Percentiles rank a stretch among this genome's conserved stretches.
phyloP scores from a whole-genome alignment of 768 basidiomycete species.

The Auricularia auricula-judae region DNA sequence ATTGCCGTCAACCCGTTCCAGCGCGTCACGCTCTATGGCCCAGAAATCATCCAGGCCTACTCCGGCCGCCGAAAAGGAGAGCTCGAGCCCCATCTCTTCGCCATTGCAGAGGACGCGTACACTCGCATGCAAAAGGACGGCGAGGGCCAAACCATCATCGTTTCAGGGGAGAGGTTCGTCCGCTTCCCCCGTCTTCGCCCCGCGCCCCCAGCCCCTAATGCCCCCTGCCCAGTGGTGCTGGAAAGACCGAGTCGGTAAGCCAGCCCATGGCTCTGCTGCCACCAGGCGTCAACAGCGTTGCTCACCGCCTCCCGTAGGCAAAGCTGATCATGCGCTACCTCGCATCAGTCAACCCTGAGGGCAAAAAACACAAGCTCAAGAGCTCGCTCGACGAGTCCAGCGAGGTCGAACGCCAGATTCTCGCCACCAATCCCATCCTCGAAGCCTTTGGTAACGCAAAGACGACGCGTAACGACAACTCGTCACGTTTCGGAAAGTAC shows the following conservation, averaged over 20 bases:
- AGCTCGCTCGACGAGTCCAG: conserved; percentile 74
- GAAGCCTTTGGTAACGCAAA: conserved; percentile 99
- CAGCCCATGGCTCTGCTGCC: neutral
- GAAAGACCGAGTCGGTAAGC: conserved; percentile 93
- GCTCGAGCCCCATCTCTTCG: conserved; percentile 94
- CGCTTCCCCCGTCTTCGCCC: neutral
- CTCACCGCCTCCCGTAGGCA: conserved; percentile 36
- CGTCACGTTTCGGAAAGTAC: conserved; percentile 98
- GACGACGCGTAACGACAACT: conserved; percentile 98
- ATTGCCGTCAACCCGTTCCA: conserved; percentile 99
- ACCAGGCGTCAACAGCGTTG: neutral
- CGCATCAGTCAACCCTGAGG: conserved; percentile 88
- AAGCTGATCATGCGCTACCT: conserved; percentile 99
- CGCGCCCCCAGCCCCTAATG: conserved; percentile 6
- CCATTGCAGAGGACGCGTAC: conserved; percentile 98
- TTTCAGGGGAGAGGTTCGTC: conserved; percentile 88
- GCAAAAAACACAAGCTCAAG: conserved; percentile 52
- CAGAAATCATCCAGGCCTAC: conserved; percentile 96
- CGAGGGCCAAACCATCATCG: conserved; percentile 96
- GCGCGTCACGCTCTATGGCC: conserved; percentile 92
- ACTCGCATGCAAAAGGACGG: conserved; percentile 92
- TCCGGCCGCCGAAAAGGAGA: conserved; percentile 86
- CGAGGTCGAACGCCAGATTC: conserved; percentile 93
- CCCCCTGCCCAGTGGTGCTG: conserved; percentile 66
- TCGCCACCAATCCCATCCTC: conserved; percentile 98